phyloP scores from a whole-genome alignment of 2,329 filamentous ascomycete species.

The Trichoderma arundinaceum region DNA sequence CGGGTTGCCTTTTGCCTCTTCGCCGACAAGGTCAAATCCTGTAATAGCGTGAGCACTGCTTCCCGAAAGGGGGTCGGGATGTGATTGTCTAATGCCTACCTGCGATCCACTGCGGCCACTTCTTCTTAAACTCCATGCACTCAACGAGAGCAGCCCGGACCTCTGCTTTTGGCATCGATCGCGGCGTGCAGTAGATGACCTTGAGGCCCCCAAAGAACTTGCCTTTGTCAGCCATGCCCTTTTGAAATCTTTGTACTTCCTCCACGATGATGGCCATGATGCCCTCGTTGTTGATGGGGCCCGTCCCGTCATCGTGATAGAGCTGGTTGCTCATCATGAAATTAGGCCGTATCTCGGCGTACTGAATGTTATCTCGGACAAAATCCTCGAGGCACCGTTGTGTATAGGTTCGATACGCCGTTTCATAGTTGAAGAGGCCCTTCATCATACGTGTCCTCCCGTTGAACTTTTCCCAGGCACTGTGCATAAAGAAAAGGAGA shows the following conservation, averaged over 20 bases:
- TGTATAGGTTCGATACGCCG: constrained; percentile 67
- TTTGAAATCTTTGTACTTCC: constrained; percentile 57
- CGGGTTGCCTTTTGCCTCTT: constrained; percentile 66
- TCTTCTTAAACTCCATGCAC: constrained; percentile 64
- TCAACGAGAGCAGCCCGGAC: constrained; percentile 63
- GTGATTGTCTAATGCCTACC: constrained; percentile 51
- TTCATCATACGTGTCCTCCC: constrained; percentile 74
- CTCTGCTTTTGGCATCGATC: constrained; percentile 57
- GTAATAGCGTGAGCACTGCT: not conserved
- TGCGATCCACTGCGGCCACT: constrained; percentile 65
- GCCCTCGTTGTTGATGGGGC: constrained; percentile 57
- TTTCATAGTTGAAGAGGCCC: constrained; percentile 70
- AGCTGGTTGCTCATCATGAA: constrained; percentile 69
- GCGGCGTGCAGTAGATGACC: constrained; percentile 73
- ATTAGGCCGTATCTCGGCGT: constrained; percentile 73
- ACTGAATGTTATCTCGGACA: constrained; percentile 69
- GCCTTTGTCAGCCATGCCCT: constrained; percentile 37
- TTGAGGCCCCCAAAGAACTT: constrained; percentile 67
- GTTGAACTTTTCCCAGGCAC: constrained; percentile 69
- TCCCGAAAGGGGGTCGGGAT: not conserved
- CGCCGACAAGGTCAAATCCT: constrained; percentile 74
- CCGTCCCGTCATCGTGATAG: constrained; percentile 60
- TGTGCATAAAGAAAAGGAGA: constrained; percentile 35
- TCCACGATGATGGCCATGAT: constrained; percentile 67
- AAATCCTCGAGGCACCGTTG: constrained; percentile 64